A percentile compares a stretch with the other conserved stretches of the same genome.
Evolutionary conservation across 2,329 filamentous ascomycete genomes (phyloP).

Genomic region (Talaromyces sp.): DNA sequence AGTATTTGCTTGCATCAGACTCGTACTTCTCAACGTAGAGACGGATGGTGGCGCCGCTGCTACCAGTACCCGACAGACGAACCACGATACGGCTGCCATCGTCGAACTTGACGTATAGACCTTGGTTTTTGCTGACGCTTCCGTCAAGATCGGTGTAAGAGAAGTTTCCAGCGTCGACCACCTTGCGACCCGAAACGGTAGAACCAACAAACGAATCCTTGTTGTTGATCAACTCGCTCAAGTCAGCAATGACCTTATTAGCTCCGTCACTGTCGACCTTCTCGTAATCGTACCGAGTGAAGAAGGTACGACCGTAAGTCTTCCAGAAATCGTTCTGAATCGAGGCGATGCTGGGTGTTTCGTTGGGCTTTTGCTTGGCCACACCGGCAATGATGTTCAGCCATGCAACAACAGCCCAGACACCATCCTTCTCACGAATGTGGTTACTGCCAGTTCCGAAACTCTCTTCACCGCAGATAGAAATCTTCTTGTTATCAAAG

Average conservation of each 20-base stretch:
- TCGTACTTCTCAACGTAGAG: constrained; percentile 97
- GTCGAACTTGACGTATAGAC: constrained; percentile 88
- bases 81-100: constrained; percentile 94
- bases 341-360: constrained; percentile 85
- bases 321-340: constrained; percentile 98
- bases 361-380: constrained; percentile 70
- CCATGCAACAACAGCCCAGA: constrained; percentile 97
- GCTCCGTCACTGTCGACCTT: constrained; percentile 87
- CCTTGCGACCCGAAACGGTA: constrained; percentile 73
- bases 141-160: constrained; percentile 98
- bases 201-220: constrained; percentile 75
- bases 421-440: constrained; percentile 96
- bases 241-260: constrained; percentile 77
- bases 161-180: constrained; percentile 89
- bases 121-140: constrained; percentile 91
- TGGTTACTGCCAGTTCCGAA: constrained; percentile 98
- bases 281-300: constrained; percentile 98
- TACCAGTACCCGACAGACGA: constrained; percentile 89
- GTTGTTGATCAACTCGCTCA: constrained; percentile 71
- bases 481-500: constrained; percentile 91
- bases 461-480: constrained; percentile 97
- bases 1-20: constrained; percentile 69
- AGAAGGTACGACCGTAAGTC: constrained; percentile 94
- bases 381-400: constrained; percentile 97
- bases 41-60: constrained; percentile 90